Evolutionary conservation across 257 asterid species (phyloP).

Genomic region (Solanum etuberosum): DNA sequence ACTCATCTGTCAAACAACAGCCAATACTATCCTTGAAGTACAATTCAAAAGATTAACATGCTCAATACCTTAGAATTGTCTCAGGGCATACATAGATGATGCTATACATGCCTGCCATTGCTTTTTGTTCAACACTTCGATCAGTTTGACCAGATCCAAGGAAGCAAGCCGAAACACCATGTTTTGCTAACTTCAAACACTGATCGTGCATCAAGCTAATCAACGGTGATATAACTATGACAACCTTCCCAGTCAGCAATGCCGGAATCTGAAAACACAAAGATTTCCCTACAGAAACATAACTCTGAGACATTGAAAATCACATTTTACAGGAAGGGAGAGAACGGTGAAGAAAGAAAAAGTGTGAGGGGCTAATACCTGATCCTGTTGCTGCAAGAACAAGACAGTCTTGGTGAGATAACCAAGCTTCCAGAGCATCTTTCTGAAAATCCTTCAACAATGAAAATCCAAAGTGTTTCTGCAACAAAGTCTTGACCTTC

Average conservation of each 20-base stretch:
- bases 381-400: conserved; percentile 89
- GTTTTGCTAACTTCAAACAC: conserved; percentile 61
- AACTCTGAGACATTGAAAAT: conserved; percentile 2
- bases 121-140: conserved; percentile 58
- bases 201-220: conserved; percentile 91
- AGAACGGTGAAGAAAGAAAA: background rate
- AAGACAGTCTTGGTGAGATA: conserved; percentile 50
- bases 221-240: conserved; percentile 69
- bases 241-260: conserved; percentile 60
- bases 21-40: background rate
- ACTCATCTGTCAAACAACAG: background rate
- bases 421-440: conserved; percentile 64
- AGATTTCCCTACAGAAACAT: conserved; percentile 52
- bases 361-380: conserved; percentile 26
- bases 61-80: conserved; percentile 51
- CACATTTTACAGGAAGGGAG: background rate
- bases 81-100: conserved; percentile 77
- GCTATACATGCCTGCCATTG: conserved; percentile 51
- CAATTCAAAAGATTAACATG: background rate
- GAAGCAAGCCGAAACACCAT: conserved; percentile 74
- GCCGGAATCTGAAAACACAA: conserved; percentile 75
- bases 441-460: conserved; percentile 57
- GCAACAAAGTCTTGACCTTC: conserved; percentile 24
- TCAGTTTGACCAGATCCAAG: conserved; percentile 86
- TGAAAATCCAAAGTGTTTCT: conserved; percentile 44